A percentile compares a stretch with the other conserved stretches of the same genome.
These are phyloP conservation scores for Eutrema heterophyllum DNA, from an alignment of 345 rosid species.

Conservation along the genomic window DNA sequence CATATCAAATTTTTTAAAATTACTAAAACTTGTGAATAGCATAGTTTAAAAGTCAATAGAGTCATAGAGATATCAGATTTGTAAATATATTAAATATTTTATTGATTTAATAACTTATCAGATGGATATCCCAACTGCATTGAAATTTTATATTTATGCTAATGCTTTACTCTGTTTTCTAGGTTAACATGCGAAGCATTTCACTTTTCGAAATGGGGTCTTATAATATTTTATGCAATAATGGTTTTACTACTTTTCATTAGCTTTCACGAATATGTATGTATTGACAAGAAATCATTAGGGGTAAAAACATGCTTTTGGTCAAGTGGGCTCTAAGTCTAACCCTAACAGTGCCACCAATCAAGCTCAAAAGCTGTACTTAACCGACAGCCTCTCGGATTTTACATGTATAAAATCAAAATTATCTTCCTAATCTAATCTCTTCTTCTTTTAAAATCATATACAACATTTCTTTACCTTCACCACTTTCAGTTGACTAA, in stretches of 20 bases:
- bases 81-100: neutral
- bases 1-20: neutral
- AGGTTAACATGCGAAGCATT: neutral
- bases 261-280: constrained; percentile 9
- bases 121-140: neutral
- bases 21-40: neutral
- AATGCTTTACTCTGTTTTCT: neutral
- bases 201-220: neutral
- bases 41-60: neutral
- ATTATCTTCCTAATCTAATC: neutral
- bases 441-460: neutral
- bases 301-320: constrained; percentile 17
- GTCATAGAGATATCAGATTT: neutral
- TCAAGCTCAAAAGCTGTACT: constrained; percentile 25
- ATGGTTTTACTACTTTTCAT: constrained; percentile 14
- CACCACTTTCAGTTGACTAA: neutral
- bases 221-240: neutral
- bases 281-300: constrained; percentile 24
- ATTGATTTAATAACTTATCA: neutral
- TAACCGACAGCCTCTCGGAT: constrained; percentile 13
- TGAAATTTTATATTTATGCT: neutral
- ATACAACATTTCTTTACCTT: neutral
- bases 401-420: neutral
- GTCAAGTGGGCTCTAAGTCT: constrained; percentile 14
- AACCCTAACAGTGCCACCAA: constrained; percentile 23